Percentiles rank a stretch among this genome's conserved stretches.
phyloP scores from a whole-genome alignment of 1,284 basidiomycete genomes.

The Sporisorium scitamineum region DNA sequence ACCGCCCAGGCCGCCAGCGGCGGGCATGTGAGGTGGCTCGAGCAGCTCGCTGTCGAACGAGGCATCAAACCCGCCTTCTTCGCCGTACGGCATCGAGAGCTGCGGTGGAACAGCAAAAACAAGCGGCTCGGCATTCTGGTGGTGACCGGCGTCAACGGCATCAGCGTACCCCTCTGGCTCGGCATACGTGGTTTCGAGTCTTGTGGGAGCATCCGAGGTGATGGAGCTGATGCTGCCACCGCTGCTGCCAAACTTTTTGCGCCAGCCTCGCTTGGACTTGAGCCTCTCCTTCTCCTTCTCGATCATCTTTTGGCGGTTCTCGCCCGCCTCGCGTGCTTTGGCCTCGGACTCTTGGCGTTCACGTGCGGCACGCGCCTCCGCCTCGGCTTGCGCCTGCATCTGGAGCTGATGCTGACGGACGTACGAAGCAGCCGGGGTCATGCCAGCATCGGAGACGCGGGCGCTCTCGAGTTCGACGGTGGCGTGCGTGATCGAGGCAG shows the following conservation, averaged over 20 bases:
- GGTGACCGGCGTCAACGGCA: slow-evolving; percentile 5
- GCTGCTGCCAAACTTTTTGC: slow-evolving; percentile 69
- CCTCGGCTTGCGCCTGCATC: slow-evolving; percentile 73
- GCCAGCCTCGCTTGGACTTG: slow-evolving; percentile 67
- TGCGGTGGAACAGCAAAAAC: slow-evolving; percentile 39
- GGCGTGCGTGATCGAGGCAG: slow-evolving; percentile 83
- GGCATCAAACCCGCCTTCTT: slow-evolving; percentile 73
- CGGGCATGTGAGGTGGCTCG: slow-evolving; percentile 75
- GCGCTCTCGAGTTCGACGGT: slow-evolving; percentile 83
- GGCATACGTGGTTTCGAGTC: slow-evolving; percentile 56
- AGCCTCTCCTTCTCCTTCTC: slow-evolving; percentile 70
- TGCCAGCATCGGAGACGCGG: slow-evolving; percentile 77
- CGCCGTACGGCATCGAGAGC: slow-evolving; percentile 63
- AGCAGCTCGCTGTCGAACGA: slow-evolving; percentile 81
- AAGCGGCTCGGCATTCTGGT: slow-evolving; percentile 21
- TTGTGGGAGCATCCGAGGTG: slow-evolving; percentile 45
- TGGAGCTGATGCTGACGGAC: slow-evolving; percentile 84
- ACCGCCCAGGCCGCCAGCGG: slow-evolving; percentile 69
- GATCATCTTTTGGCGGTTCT: slow-evolving; percentile 70
- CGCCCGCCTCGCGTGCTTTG: slow-evolving; percentile 69
- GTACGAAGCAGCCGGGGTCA: slow-evolving; percentile 91
- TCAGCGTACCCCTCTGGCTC: slow-evolving; percentile 36
- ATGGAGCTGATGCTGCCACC: slow-evolving; percentile 51
- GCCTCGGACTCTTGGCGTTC: slow-evolving; percentile 75
- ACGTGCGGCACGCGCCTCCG: slow-evolving; percentile 69